Conservation (phyloP, 2,329 filamentous ascomycete genomes). For the Elsinoe perseae region DNA sequence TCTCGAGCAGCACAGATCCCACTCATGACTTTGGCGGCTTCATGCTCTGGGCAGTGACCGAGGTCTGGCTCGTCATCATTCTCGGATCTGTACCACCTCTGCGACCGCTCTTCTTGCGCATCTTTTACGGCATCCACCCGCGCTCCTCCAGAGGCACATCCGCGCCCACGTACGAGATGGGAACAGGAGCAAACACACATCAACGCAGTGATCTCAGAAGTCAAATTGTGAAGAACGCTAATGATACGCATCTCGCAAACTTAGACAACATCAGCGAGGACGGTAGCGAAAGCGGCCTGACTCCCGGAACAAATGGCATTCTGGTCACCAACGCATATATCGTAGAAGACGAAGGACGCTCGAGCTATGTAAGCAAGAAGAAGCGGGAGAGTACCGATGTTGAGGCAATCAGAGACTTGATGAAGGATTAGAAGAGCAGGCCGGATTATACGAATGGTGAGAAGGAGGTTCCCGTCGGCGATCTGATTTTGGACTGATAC, state of each 20-base stretch:
- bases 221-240: neutral
- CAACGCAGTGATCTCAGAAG: neutral
- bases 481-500: neutral
- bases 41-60: slow-evolving; percentile 8
- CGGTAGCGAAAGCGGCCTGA: slow-evolving; percentile 1
- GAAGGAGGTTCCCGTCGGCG: neutral
- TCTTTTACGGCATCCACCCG: slow-evolving; percentile 9
- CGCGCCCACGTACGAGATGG: neutral
- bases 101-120: slow-evolving; percentile 11
- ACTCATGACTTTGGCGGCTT: slow-evolving; percentile 4
- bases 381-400: slow-evolving; percentile 11
- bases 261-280: neutral
- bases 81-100: slow-evolving; percentile 8
- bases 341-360: neutral
- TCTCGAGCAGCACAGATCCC: neutral
- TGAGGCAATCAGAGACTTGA: neutral
- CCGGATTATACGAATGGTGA: no score
- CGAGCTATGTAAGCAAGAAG: neutral
- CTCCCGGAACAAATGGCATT: neutral
- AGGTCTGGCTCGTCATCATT: slow-evolving; percentile 13
- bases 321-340: neutral
- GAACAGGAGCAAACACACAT: neutral
- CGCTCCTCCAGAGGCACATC: neutral
- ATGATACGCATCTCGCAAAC: neutral
- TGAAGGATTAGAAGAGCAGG: slow-evolving; percentile 2